A percentile compares a stretch with the other conserved stretches of the same genome.
These are phyloP conservation scores for Phytophthora sansomeana DNA, from an alignment of 352 stramenopile species.

Conservation along the genomic window DNA sequence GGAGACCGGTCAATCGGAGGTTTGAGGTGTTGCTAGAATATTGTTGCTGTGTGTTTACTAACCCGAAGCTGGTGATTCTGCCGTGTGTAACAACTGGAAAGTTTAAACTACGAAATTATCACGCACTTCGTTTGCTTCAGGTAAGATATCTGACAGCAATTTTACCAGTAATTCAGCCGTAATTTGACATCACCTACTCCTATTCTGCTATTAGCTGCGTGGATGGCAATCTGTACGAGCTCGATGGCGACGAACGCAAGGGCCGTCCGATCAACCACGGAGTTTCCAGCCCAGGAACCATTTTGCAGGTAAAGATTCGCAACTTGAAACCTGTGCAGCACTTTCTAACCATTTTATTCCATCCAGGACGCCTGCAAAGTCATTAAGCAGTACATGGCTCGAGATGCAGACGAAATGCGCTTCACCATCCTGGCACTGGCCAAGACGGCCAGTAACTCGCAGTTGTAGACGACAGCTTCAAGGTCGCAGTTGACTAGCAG, in stretches of 20 bases:
- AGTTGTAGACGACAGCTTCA: neutral
- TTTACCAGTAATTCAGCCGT: neutral
- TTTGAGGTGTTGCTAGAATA: slow-evolving; percentile 58
- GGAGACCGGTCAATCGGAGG: slow-evolving; percentile 89
- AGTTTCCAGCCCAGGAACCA: slow-evolving; percentile 76
- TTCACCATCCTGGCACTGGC: slow-evolving; percentile 96
- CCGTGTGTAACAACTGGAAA: too few species aligned
- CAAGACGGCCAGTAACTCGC: slow-evolving; percentile 55
- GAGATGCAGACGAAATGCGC: too few species aligned
- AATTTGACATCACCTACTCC: neutral
- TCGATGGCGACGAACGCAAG: slow-evolving; percentile 97
- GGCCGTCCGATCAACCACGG: slow-evolving; percentile 93
- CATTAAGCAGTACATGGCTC: too few species aligned
- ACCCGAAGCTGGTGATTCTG: too few species aligned
- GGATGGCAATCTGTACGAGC: slow-evolving; percentile 94
- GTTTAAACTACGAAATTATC: too few species aligned
- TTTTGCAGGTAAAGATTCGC: slow-evolving; percentile 92
- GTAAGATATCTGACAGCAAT: slow-evolving; percentile 20
- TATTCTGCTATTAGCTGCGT: slow-evolving; percentile 81
- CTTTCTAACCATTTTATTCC: too few species aligned
- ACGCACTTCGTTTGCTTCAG: slow-evolving; percentile 95
- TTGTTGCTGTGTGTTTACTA: too few species aligned
- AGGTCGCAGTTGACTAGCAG: too few species aligned
- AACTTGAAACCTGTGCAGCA: too few species aligned
- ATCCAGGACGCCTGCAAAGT: too few species aligned